These are phyloP conservation scores for Trametes cinnabarina DNA, from an alignment of 768 basidiomycete species.

Conservation along the genomic window DNA sequence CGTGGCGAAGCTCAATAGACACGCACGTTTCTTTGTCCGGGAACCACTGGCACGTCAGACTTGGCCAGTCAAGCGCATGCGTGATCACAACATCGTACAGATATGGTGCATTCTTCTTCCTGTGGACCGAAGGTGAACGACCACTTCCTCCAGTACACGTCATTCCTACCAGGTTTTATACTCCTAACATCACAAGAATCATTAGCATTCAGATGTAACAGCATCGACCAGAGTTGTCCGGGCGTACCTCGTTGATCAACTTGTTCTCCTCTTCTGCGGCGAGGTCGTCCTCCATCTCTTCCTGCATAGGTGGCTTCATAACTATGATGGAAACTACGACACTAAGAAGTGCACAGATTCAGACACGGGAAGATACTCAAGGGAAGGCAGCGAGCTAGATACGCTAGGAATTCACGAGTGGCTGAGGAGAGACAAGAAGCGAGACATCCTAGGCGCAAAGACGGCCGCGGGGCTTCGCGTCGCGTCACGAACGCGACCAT, in stretches of 20 bases:
- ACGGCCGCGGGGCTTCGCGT: conserved; percentile 18
- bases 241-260: conserved; percentile 73
- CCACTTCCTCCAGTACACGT: background rate
- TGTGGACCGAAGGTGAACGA: conserved; percentile 30
- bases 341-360: background rate
- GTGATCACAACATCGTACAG: conserved; percentile 97
- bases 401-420: background rate
- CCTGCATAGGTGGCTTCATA: conserved; percentile 51
- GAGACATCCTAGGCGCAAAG: background rate
- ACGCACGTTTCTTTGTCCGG: conserved; percentile 92
- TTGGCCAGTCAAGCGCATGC: conserved; percentile 97
- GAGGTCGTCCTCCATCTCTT: conserved; percentile 77
- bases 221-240: conserved; percentile 17
- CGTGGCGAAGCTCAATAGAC: background rate
- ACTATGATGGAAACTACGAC: background rate
- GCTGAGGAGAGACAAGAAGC: conserved; percentile 9
- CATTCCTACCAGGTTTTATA: conserved; percentile 74
- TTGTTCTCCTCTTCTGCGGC: conserved; percentile 87
- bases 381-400: background rate
- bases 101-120: conserved; percentile 98
- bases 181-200: conserved; percentile 48
- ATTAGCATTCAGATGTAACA: background rate
- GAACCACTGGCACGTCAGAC: conserved; percentile 97
- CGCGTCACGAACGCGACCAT: conserved; percentile 22
- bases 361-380: background rate